phyloP scores from a whole-genome alignment of 2,329 filamentous ascomycete species.

The Clonostachys chloroleuca region DNA sequence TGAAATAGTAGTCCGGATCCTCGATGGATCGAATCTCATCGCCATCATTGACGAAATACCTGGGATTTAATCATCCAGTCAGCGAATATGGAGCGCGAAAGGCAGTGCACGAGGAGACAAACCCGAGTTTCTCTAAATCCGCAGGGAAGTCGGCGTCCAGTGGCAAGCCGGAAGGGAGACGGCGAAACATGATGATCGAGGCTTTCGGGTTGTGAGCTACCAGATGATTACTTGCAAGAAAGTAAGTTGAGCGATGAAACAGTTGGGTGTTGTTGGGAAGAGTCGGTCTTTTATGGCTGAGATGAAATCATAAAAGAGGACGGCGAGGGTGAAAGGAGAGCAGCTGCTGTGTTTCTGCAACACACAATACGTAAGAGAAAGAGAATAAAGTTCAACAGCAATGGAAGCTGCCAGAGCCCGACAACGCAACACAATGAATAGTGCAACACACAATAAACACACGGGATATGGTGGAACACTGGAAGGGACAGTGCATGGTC shows the following conservation, averaged over 20 bases:
- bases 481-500: too few relatives aligned
- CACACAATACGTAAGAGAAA: not conserved
- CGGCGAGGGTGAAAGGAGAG: too few relatives aligned
- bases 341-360: not conserved
- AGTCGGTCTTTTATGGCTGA: not conserved
- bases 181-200: constrained; percentile 62
- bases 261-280: not conserved
- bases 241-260: not conserved
- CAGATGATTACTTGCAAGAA: too few relatives aligned
- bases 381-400: not conserved
- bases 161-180: constrained; percentile 64
- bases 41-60: constrained; percentile 73
- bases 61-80: constrained; percentile 24
- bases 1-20: constrained; percentile 65
- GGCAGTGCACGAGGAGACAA: constrained; percentile 1
- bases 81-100: not conserved
- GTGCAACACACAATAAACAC: too few relatives aligned
- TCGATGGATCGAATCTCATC: constrained; percentile 71
- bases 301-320: not conserved
- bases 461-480: too few relatives aligned
- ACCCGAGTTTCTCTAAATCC: constrained; percentile 71
- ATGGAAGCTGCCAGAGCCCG: not conserved
- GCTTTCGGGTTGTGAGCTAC: not conserved
- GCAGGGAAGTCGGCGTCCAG: constrained; percentile 61
- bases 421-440: too few relatives aligned